These are phyloP conservation scores for Pseudofabraea citricarpa DNA, from an alignment of 2,329 filamentous ascomycete genomes.

Conservation along the genomic window DNA sequence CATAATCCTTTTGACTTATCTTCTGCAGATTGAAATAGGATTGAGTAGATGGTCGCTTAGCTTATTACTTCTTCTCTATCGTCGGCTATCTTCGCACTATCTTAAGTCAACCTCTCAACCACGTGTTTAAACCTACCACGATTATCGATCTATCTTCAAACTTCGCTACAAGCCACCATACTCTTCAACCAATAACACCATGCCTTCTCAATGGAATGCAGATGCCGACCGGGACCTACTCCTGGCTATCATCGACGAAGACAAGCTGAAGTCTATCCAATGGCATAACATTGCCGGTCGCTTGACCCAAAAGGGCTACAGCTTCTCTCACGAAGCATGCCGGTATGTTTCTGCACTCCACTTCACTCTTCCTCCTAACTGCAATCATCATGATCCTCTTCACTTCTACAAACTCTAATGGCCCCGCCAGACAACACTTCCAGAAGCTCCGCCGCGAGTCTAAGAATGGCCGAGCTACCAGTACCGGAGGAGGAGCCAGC, in stretches of 20 bases:
- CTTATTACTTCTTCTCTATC: not conserved
- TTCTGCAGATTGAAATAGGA: not conserved
- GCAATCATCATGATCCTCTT: not conserved
- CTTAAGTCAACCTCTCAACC: not conserved
- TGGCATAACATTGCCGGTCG: constrained; percentile 18
- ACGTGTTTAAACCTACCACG: too few relatives aligned
- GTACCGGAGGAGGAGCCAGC: too few relatives aligned
- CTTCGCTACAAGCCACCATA: not conserved
- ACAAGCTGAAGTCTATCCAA: constrained; percentile 16
- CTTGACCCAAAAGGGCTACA: constrained; percentile 18
- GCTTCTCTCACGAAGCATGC: constrained; percentile 24
- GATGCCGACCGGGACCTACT: constrained; percentile 24
- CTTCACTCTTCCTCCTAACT: not conserved
- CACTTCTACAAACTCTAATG: constrained; percentile 2
- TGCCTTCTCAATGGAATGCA: constrained; percentile 18
- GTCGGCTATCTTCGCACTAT: not conserved
- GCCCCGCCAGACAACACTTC: constrained; percentile 22
- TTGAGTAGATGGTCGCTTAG: not conserved
- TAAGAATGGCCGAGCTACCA: not conserved
- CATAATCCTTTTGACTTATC: not conserved
- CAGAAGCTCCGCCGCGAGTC: constrained; percentile 22
- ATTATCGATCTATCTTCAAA: not conserved
- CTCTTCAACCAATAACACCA: constrained; percentile 9
- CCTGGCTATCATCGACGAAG: constrained; percentile 22
- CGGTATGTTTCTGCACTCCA: constrained; percentile 18